Conservation (phyloP, 2,329 filamentous ascomycete genomes). For the Parastagonospora nodorum region DNA sequence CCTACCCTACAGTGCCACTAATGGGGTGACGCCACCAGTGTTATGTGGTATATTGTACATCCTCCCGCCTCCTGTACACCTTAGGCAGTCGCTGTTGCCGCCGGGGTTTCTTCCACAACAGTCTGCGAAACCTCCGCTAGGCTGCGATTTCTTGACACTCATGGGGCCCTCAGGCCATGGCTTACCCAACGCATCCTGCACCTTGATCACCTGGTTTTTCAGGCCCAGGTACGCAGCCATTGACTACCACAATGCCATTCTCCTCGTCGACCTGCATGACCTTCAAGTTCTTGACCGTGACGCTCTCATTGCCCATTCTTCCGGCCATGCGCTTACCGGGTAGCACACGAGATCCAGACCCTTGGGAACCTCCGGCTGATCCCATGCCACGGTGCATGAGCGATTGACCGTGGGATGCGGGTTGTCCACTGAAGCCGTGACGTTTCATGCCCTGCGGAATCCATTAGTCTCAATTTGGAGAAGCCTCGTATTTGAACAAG, state of each 20-base stretch:
- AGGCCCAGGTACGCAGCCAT: constrained; percentile 84
- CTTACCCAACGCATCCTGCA: constrained; percentile 93
- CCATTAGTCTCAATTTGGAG: constrained; percentile 6
- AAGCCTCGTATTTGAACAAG: neutral
- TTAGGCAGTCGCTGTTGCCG: constrained; percentile 13
- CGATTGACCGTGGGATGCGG: constrained; percentile 92
- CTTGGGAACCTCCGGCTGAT: constrained; percentile 86
- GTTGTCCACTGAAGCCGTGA: constrained; percentile 87
- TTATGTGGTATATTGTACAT: neutral
- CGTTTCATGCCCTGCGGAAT: constrained; percentile 80
- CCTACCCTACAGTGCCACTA: no score
- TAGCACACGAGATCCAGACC: constrained; percentile 86
- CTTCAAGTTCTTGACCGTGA: constrained; percentile 89
- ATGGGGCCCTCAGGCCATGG: constrained; percentile 64
- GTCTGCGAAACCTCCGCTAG: constrained; percentile 14
- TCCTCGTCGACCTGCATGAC: constrained; percentile 86
- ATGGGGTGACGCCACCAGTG: neutral
- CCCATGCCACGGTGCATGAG: constrained; percentile 92
- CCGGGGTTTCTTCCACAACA: neutral
- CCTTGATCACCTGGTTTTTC: constrained; percentile 80
- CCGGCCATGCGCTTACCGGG: constrained; percentile 99
- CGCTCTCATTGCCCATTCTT: constrained; percentile 86
- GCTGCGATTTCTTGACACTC: constrained; percentile 26
- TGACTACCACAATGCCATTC: constrained; percentile 86
- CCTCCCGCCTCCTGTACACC: constrained; percentile 1